Percentiles rank a stretch among this genome's conserved stretches.
Conservation (phyloP, 352 stramenopile genomes). For the Globisporangium rhizosaccharum region DNA sequence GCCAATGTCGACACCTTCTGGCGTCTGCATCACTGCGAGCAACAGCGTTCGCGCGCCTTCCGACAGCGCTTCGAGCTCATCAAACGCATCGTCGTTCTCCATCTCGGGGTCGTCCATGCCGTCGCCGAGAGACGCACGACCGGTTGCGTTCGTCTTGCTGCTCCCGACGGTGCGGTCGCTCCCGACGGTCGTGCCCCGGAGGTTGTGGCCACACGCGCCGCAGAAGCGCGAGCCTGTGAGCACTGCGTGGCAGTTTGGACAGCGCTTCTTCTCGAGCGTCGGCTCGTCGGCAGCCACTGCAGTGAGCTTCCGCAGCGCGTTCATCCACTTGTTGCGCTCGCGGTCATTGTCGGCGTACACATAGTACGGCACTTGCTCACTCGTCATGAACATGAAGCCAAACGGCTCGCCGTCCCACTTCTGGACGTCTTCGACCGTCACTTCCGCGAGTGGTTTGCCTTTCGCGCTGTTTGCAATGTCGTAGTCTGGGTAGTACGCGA, state of each 20-base stretch:
- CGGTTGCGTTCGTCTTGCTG: constrained; percentile 19
- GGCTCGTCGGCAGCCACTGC: constrained; percentile 58
- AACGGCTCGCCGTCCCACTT: constrained; percentile 83
- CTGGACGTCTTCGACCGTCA: constrained; percentile 79
- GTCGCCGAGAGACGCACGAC: constrained; percentile 19
- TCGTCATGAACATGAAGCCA: constrained; percentile 89
- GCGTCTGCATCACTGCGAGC: constrained; percentile 85
- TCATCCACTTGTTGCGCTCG: constrained; percentile 87
- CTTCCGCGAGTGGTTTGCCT: constrained; percentile 74
- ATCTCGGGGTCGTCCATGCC: constrained; percentile 53
- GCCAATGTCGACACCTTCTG: constrained; percentile 73
- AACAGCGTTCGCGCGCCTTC: constrained; percentile 80
- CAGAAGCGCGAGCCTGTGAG: constrained; percentile 85
- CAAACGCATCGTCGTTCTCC: constrained; percentile 82
- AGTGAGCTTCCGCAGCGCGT: constrained; percentile 73
- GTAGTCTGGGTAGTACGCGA: constrained; percentile 85
- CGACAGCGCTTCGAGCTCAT: constrained; percentile 83
- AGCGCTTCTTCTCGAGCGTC: constrained; percentile 78
- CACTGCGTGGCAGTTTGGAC: constrained; percentile 76
- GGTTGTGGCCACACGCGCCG: constrained; percentile 82
- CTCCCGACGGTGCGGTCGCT: constrained; percentile 28
- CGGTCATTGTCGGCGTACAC: constrained; percentile 87
- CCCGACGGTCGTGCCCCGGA: constrained; percentile 66
- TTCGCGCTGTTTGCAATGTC: constrained; percentile 80
- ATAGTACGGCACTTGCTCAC: constrained; percentile 86